These are phyloP conservation scores for Fraxinus greggii DNA, from an alignment of 305 asterid species.

Conservation along the genomic window DNA sequence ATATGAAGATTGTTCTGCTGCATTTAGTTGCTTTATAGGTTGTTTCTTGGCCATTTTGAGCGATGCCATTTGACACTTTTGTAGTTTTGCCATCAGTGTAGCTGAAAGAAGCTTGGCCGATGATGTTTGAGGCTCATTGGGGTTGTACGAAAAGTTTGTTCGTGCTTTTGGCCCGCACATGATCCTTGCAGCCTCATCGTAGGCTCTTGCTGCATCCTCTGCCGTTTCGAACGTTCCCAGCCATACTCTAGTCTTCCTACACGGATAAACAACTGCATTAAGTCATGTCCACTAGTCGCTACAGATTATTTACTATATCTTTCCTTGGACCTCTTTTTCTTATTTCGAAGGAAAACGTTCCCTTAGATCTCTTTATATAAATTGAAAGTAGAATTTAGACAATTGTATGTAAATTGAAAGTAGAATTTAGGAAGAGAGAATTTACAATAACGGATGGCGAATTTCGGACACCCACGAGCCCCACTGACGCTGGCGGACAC, in stretches of 20 bases:
- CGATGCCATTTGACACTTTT: constrained; percentile 64
- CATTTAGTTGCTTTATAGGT: constrained; percentile 16
- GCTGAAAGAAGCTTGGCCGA: constrained; percentile 61
- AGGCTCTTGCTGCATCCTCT: constrained; percentile 86
- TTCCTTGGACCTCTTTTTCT: neutral
- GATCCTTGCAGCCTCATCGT: constrained; percentile 82
- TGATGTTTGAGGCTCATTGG: constrained; percentile 44
- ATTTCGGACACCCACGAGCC: constrained; percentile 97
- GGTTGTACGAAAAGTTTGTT: constrained; percentile 52
- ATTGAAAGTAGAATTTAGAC: neutral
- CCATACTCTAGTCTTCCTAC: constrained; percentile 89
- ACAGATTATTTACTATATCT: too few species aligned
- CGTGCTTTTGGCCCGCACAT: constrained; percentile 77
- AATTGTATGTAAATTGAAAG: neutral
- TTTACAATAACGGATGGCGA: constrained; percentile 81
- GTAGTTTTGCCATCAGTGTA: constrained; percentile 65
- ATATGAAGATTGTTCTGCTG: constrained; percentile 18
- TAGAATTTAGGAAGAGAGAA: neutral
- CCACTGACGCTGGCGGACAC: constrained; percentile 93
- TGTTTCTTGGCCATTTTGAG: constrained; percentile 41
- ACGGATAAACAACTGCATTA: neutral
- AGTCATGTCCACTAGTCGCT: neutral
- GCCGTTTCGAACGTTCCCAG: constrained; percentile 87
- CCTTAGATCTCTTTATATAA: too few species aligned
- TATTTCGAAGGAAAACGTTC: too few species aligned